Evolutionary conservation across 2,329 filamentous ascomycete species (phyloP).

Genomic region (Parastagonospora avenae): DNA sequence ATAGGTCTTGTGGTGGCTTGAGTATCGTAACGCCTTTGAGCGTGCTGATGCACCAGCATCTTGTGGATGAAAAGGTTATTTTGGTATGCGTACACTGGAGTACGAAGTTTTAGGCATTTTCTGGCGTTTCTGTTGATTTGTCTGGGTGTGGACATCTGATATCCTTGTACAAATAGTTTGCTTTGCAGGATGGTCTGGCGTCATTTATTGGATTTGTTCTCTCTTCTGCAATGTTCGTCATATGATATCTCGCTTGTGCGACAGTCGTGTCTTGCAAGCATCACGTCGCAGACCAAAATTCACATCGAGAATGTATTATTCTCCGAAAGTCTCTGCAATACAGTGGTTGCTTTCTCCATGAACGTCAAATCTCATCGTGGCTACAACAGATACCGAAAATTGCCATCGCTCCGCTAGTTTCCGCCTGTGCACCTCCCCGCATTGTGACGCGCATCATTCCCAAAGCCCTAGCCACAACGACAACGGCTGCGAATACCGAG

Average conservation of each 20-base stretch:
- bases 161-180: conserved; percentile 43
- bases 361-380: neutral
- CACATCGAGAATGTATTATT: neutral
- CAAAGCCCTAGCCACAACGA: neutral
- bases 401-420: conserved; percentile 10
- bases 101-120: conserved; percentile 23
- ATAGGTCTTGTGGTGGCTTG: conserved; percentile 7
- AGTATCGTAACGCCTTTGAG: conserved; percentile 11
- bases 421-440: conserved; percentile 12
- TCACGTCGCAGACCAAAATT: neutral
- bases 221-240: neutral
- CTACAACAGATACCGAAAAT: conserved; percentile 9
- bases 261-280: neutral
- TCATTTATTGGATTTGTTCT: conserved; percentile 3
- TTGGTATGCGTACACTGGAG: conserved; percentile 8
- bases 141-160: conserved; percentile 37
- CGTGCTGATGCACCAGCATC: conserved; percentile 15
- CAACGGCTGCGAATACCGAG: conserved; percentile 15
- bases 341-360: neutral
- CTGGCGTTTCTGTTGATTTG: conserved; percentile 16
- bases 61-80: conserved; percentile 15
- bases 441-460: conserved; percentile 8
- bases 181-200: conserved; percentile 11
- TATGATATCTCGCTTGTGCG: neutral
- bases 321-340: neutral